phyloP scores from a whole-genome alignment of 1,284 basidiomycete species.

The Hortiboletus rubellus region DNA sequence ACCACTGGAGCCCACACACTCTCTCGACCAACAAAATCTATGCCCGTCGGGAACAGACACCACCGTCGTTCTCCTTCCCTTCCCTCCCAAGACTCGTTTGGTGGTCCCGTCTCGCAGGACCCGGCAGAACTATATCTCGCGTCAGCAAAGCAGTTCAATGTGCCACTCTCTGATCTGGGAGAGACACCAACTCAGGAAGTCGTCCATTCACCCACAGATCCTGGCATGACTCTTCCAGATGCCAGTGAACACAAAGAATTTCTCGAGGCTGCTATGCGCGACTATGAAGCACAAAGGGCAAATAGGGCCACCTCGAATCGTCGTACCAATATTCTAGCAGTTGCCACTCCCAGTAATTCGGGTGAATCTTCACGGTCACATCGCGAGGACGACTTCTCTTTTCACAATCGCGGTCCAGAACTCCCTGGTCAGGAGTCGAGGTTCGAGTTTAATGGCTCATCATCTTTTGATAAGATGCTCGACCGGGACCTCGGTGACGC shows the following conservation, averaged over 20 bases:
- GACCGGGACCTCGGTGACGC: slow-evolving; percentile 26
- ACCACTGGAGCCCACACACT: slow-evolving; percentile 8
- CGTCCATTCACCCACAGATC: slow-evolving; percentile 25
- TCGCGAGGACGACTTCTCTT: slow-evolving; percentile 13
- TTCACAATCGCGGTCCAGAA: slow-evolving; percentile 4
- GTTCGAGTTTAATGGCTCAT: slow-evolving; percentile 29
- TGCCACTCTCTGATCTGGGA: slow-evolving; percentile 59
- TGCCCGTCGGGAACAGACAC: slow-evolving; percentile 21
- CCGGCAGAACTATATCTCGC: slow-evolving; percentile 48
- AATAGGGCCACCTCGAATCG: slow-evolving; percentile 4
- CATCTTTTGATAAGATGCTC: slow-evolving; percentile 37
- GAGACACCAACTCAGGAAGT: slow-evolving; percentile 33
- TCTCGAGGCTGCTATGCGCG: slow-evolving; percentile 27
- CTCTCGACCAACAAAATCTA: slow-evolving; percentile 23
- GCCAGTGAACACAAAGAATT: slow-evolving; percentile 26
- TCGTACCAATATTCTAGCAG: slow-evolving; percentile 42
- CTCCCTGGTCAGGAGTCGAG: slow-evolving; percentile 16
- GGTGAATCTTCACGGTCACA: slow-evolving; percentile 24
- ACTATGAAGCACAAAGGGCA: slow-evolving; percentile 29
- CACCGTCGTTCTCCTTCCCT: slow-evolving; percentile 40
- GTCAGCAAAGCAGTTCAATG: slow-evolving; percentile 51
- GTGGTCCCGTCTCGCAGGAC: slow-evolving; percentile 47
- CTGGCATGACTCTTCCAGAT: slow-evolving; percentile 25
- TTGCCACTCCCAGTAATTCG: slow-evolving; percentile 46
- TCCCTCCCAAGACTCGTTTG: slow-evolving; percentile 62